Conservation (phyloP, 306 rosid species). For the Ammopiptanthus mongolicus region DNA sequence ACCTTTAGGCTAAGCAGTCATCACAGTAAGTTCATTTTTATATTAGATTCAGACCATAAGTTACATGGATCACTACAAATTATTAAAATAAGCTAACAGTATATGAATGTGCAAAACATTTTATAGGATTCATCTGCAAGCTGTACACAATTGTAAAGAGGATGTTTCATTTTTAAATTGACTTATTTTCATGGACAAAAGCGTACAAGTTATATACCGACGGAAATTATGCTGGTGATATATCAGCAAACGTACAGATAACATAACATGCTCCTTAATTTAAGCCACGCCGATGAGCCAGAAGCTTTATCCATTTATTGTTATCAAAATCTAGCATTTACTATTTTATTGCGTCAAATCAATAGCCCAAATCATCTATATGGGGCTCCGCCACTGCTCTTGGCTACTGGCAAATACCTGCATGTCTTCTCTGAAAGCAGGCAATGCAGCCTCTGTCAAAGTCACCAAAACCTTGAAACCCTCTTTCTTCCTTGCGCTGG, state of each 20-base stretch:
- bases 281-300: too few relatives aligned
- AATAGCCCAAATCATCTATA: background rate
- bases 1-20: too few relatives aligned
- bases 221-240: too few relatives aligned
- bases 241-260: background rate
- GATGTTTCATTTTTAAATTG: background rate
- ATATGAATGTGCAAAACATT: slow-evolving; percentile 4
- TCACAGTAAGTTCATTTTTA: too few relatives aligned
- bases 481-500: slow-evolving; percentile 12
- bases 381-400: background rate
- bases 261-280: too few relatives aligned
- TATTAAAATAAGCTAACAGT: too few relatives aligned
- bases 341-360: background rate
- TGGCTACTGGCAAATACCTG: slow-evolving; percentile 17
- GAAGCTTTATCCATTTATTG: background rate
- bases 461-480: slow-evolving; percentile 70
- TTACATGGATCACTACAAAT: too few relatives aligned
- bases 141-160: background rate
- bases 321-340: background rate
- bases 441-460: slow-evolving; percentile 47
- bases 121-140: background rate
- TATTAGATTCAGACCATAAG: too few relatives aligned
- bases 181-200: background rate
- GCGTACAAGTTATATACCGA: background rate
- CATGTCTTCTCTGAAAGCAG: slow-evolving; percentile 60